phyloP scores from a whole-genome alignment of 805 yeast genomes.

The Cyberlindnera lachancei region DNA sequence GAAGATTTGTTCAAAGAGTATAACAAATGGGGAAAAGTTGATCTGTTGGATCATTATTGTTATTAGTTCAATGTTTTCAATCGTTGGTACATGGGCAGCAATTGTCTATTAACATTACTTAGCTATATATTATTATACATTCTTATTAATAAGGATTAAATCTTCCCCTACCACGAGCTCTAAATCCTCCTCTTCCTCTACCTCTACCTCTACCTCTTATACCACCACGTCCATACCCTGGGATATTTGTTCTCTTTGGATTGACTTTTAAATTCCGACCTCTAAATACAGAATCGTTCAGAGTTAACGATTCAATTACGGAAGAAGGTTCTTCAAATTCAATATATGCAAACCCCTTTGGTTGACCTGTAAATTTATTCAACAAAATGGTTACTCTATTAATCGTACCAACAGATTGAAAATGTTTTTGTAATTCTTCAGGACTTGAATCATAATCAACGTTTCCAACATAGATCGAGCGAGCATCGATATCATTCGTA shows the following conservation, averaged over 20 bases:
- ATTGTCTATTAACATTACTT: conserved; percentile 14
- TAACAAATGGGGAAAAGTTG: conserved; percentile 32
- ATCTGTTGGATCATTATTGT: conserved; percentile 37
- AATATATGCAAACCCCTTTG: conserved; percentile 82
- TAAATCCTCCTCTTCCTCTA: conserved; percentile 28
- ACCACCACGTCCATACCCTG: conserved; percentile 48
- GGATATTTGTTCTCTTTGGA: conserved; percentile 76
- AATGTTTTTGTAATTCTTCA: conserved; percentile 69
- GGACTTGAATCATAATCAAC: conserved; percentile 78
- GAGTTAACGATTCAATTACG: conserved; percentile 56
- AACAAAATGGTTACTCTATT: conserved; percentile 72
- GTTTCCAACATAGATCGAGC: conserved; percentile 76
- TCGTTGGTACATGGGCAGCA: conserved; percentile 56
- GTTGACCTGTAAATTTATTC: conserved; percentile 70
- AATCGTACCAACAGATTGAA: conserved; percentile 62
- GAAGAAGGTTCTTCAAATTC: conserved; percentile 68
- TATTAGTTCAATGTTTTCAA: conserved; percentile 40
- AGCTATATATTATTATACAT: neutral
- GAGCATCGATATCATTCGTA: conserved; percentile 63
- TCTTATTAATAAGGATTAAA: conserved; percentile 33
- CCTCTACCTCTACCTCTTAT: conserved; percentile 42
- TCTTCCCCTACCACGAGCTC: conserved; percentile 44
- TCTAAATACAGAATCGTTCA: conserved; percentile 58
- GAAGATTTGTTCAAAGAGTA: conserved; percentile 39
- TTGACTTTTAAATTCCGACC: conserved; percentile 68